Evolutionary conservation across 306 rosid species (phyloP).

Genomic region (Fragaria nilgerrensis): DNA sequence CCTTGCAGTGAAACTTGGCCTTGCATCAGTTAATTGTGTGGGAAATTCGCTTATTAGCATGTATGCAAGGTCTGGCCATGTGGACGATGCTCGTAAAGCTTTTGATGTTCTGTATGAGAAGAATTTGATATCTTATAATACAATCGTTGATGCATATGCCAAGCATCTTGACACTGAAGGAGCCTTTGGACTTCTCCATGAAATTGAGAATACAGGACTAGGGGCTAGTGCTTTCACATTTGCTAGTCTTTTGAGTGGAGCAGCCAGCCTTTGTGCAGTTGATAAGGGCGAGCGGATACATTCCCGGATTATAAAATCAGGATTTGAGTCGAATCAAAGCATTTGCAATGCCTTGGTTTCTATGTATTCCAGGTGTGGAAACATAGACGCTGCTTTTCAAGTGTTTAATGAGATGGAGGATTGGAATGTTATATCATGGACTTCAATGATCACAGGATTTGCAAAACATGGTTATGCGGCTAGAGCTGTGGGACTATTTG

Average conservation of each 20-base stretch:
- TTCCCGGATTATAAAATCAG: slow-evolving; percentile 22
- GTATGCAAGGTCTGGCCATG: slow-evolving; percentile 12
- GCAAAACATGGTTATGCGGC: slow-evolving; percentile 21
- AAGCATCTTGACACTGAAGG: slow-evolving; percentile 3
- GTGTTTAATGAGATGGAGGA: slow-evolving; percentile 17
- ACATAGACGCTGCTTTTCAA: slow-evolving; percentile 22
- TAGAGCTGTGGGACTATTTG: slow-evolving; percentile 7
- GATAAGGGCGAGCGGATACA: slow-evolving; percentile 24
- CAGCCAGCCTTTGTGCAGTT: slow-evolving; percentile 26
- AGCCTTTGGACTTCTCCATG: slow-evolving; percentile 23
- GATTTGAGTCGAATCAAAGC: slow-evolving; percentile 19
- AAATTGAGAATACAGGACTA: slow-evolving; percentile 17
- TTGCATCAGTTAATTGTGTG: slow-evolving; percentile 21
- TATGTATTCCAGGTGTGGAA: slow-evolving; percentile 30
- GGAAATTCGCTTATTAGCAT: slow-evolving; percentile 23
- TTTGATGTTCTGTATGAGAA: slow-evolving; percentile 23
- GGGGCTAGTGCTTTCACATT: slow-evolving; percentile 17
- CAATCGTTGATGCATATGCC: slow-evolving; percentile 16
- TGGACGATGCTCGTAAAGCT: slow-evolving; percentile 26
- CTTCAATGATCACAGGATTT: slow-evolving; percentile 27
- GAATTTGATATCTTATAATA: slow-evolving; percentile 24
- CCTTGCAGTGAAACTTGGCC: slow-evolving; percentile 25
- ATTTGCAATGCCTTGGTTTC: slow-evolving; percentile 22
- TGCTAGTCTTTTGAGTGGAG: slow-evolving; percentile 29
- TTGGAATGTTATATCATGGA: slow-evolving; percentile 29